These are phyloP conservation scores for Eugenia klotzschiana DNA, from an alignment of 441 rosid species.

Conservation along the genomic window DNA sequence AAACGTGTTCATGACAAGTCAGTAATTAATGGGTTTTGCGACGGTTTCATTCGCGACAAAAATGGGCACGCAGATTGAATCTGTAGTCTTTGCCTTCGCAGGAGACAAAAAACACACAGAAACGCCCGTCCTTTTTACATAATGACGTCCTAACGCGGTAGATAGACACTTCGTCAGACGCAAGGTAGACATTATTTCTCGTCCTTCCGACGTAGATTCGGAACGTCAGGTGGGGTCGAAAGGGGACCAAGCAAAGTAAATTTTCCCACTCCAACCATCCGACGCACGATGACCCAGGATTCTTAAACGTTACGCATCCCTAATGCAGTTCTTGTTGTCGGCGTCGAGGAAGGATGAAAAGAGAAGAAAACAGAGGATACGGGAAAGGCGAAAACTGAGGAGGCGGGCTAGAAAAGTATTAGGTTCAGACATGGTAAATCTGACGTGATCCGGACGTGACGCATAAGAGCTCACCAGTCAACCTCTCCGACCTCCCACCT, in stretches of 20 bases:
- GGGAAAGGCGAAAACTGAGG: not conserved
- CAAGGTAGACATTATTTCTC: not conserved
- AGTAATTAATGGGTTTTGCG: not conserved
- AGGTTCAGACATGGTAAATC: too few species aligned
- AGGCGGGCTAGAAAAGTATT: too few species aligned
- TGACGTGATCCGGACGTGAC: too few species aligned
- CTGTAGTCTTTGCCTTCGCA: not conserved
- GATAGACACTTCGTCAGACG: not conserved
- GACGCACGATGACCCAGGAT: not conserved
- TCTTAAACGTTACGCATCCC: not conserved
- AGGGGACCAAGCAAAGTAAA: not conserved
- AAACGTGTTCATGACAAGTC: not conserved
- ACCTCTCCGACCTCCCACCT: too few species aligned
- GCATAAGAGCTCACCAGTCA: too few species aligned
- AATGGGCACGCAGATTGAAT: not conserved
- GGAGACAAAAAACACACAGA: not conserved
- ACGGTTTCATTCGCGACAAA: not conserved
- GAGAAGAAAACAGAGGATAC: not conserved
- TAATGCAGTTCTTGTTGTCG: not conserved
- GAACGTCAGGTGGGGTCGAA: not conserved
- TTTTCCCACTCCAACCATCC: not conserved
- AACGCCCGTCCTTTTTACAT: not conserved
- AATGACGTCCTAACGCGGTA: not conserved
- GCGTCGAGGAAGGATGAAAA: not conserved
- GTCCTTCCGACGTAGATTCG: not conserved